Percentiles rank a stretch among this genome's conserved stretches.
Conservation (phyloP, 2,329 filamentous ascomycete species). For the Aspergillus eucalypticola region DNA sequence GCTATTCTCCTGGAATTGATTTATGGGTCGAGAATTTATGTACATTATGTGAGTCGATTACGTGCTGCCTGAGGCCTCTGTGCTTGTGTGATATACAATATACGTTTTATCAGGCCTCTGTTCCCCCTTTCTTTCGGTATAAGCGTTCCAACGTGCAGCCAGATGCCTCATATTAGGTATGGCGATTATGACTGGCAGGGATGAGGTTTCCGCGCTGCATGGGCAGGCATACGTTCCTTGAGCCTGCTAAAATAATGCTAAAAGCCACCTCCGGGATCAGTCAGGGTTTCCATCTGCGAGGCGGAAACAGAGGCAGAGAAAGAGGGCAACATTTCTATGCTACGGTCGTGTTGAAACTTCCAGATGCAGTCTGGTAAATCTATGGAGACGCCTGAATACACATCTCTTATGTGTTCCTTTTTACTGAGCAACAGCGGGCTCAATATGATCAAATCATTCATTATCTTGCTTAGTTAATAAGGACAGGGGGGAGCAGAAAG, state of each 20-base stretch:
- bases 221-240: neutral
- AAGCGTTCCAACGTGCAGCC: neutral
- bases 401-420: no score
- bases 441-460: neutral
- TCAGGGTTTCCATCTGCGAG: neutral
- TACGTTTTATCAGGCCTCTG: neutral
- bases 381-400: no score
- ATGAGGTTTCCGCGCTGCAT: neutral
- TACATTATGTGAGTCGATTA: constrained; percentile 22
- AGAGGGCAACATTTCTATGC: neutral
- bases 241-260: neutral
- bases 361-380: neutral
- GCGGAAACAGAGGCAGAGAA: neutral
- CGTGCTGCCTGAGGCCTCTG: constrained; percentile 11
- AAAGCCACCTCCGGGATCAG: neutral
- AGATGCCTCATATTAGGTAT: neutral
- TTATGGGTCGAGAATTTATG: constrained; percentile 17
- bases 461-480: neutral
- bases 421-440: no score
- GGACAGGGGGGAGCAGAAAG: neutral
- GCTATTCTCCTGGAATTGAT: constrained; percentile 19
- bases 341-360: no score
- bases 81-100: constrained; percentile 8
- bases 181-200: neutral
- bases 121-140: neutral